These are phyloP conservation scores for Leccinum variicolor DNA, from an alignment of 768 basidiomycete genomes.

Conservation along the genomic window DNA sequence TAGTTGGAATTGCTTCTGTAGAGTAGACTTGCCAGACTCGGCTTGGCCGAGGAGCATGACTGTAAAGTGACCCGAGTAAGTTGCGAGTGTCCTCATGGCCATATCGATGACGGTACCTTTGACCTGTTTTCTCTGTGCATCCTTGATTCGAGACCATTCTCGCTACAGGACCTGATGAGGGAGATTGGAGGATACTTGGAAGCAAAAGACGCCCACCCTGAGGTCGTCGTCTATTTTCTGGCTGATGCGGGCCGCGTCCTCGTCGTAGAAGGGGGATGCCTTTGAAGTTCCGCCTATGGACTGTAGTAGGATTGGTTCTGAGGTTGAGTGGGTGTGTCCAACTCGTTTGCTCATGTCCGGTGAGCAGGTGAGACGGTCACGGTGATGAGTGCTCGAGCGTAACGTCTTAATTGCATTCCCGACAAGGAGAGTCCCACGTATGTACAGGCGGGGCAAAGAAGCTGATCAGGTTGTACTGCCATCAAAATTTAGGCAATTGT, in stretches of 20 bases:
- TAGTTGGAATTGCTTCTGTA: conserved; percentile 83
- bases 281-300: conserved; percentile 29
- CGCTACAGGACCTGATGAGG: conserved; percentile 34
- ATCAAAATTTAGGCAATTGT: conserved; percentile 29
- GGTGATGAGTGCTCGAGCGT: conserved; percentile 16
- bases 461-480: conserved; percentile 29
- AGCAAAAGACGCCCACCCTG: conserved; percentile 35
- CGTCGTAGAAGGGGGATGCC: conserved; percentile 37
- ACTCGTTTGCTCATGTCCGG: conserved; percentile 27
- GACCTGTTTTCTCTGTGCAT: conserved; percentile 44
- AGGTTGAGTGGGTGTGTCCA: conserved; percentile 28
- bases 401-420: conserved; percentile 31
- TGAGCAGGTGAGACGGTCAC: conserved; percentile 10
- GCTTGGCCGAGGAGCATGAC: conserved; percentile 79
- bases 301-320: conserved; percentile 31
- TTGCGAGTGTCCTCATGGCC: not conserved
- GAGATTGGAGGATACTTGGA: not conserved
- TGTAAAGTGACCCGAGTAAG: conserved; percentile 23
- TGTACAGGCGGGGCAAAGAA: conserved; percentile 35
- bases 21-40: conserved; percentile 79
- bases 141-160: conserved; percentile 46
- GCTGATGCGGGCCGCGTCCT: conserved; percentile 45
- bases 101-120: conserved; percentile 41
- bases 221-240: conserved; percentile 56
- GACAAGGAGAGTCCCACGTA: conserved; percentile 33